A percentile compares a stretch with the other conserved stretches of the same genome.
phyloP scores from a whole-genome alignment of 352 stramenopile species.

The Pelagophyceae sp. region DNA sequence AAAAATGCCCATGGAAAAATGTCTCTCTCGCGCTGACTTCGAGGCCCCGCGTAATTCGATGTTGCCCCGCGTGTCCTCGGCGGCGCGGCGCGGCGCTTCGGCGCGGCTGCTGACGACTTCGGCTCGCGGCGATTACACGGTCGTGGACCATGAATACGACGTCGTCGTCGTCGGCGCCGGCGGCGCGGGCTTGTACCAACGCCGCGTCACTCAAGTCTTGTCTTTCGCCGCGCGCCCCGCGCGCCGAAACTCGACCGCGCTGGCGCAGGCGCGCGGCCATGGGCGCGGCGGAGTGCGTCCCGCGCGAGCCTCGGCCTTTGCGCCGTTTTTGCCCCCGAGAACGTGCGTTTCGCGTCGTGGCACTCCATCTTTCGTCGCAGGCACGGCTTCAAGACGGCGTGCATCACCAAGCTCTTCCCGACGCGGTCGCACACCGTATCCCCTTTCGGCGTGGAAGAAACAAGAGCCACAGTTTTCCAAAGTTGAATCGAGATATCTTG shows the following conservation, averaged over 20 bases:
- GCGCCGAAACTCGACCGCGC: too few relatives aligned
- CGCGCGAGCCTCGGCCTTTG: background rate
- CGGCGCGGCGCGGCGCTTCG: background rate
- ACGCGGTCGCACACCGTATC: slow-evolving; percentile 91
- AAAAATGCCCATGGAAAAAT: too few relatives aligned
- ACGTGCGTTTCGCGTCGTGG: background rate
- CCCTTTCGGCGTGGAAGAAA: too few relatives aligned
- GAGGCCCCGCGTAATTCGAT: too few relatives aligned
- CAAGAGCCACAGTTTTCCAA: too few relatives aligned
- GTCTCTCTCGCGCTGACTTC: too few relatives aligned
- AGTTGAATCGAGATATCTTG: too few relatives aligned
- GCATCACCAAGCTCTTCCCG: slow-evolving; percentile 94
- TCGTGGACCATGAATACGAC: slow-evolving; percentile 92
- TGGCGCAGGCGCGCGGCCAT: slow-evolving; percentile 59
- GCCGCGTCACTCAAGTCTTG: too few relatives aligned
- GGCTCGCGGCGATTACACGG: background rate
- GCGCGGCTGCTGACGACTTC: background rate
- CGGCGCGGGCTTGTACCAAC: slow-evolving; percentile 73
- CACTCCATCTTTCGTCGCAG: background rate
- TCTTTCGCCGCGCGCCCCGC: too few relatives aligned
- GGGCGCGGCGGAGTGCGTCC: slow-evolving; percentile 55
- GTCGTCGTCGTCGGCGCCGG: slow-evolving; percentile 88
- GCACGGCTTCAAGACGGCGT: slow-evolving; percentile 89
- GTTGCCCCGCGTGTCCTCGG: too few relatives aligned
- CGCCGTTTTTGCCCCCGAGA: background rate